phyloP scores from a whole-genome alignment of 2,329 filamentous ascomycete species.

The Alternaria infectoria region DNA sequence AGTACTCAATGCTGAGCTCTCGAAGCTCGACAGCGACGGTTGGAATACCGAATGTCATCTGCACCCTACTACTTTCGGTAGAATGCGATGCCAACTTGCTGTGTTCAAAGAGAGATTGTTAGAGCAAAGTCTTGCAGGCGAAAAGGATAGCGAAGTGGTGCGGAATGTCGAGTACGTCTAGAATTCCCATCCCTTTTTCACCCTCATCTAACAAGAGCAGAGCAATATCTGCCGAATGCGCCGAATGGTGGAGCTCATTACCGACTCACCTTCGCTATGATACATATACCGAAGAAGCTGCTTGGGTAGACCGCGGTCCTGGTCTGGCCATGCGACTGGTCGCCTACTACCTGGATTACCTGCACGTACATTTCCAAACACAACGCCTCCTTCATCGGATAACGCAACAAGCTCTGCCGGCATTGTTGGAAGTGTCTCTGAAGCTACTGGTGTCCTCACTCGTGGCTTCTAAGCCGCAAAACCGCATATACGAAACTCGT shows the following conservation, averaged over 20 bases:
- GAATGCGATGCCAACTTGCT: constrained; percentile 34
- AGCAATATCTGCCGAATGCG: constrained; percentile 35
- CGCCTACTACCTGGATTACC: constrained; percentile 42
- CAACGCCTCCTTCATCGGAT: constrained; percentile 43
- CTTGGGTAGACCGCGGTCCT: constrained; percentile 36
- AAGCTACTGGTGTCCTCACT: constrained; percentile 41
- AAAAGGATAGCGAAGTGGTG: constrained; percentile 36
- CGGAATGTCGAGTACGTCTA: constrained; percentile 38
- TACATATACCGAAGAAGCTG: constrained; percentile 40
- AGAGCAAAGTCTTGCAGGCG: constrained; percentile 41
- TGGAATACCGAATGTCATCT: constrained; percentile 42
- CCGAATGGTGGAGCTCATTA: constrained; percentile 35
- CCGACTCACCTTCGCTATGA: constrained; percentile 44
- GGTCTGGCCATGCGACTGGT: constrained; percentile 35
- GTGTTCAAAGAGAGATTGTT: constrained; percentile 41
- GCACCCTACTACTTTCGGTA: constrained; percentile 34
- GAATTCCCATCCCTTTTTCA: not conserved
- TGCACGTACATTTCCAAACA: constrained; percentile 43
- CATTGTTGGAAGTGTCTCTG: constrained; percentile 41
- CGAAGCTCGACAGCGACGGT: constrained; percentile 36
- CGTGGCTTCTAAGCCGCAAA: constrained; percentile 41
- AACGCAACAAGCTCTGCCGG: constrained; percentile 39
- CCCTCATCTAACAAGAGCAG: constrained; percentile 20
- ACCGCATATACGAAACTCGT: constrained; percentile 35
- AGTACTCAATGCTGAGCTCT: constrained; percentile 32